phyloP scores from a whole-genome alignment of 306 rosid genomes.

The Ormosia semicastrata region DNA sequence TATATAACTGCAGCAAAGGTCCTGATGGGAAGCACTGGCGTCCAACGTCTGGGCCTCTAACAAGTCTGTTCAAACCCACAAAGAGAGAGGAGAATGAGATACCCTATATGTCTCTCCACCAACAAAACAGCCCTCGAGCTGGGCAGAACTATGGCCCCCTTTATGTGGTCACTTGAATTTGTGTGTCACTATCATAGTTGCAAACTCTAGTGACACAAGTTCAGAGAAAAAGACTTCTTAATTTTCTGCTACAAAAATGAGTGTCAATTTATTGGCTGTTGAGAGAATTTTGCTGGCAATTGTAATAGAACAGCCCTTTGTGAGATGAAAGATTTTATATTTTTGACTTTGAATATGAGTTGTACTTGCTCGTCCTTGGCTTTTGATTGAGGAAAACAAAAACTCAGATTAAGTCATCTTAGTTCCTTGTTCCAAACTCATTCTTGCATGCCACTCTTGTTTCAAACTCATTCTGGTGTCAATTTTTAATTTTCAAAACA shows the following conservation, averaged over 20 bases:
- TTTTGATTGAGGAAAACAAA: constrained; percentile 12
- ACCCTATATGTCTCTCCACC: constrained; percentile 53
- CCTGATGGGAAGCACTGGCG: constrained; percentile 31
- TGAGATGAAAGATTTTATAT: not conserved
- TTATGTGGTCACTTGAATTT: constrained; percentile 57
- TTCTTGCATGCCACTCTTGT: not conserved
- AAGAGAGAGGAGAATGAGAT: constrained; percentile 43
- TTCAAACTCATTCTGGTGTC: not conserved
- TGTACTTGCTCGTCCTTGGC: not conserved
- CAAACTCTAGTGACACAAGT: constrained; percentile 8
- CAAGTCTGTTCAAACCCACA: constrained; percentile 48
- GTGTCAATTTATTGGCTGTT: constrained; percentile 6
- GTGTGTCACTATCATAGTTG: not conserved
- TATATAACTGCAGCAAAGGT: constrained; percentile 23
- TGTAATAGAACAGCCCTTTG: not conserved
- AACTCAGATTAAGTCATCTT: not conserved
- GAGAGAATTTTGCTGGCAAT: not conserved
- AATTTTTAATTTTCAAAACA: not conserved
- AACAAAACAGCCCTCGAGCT: constrained; percentile 36
- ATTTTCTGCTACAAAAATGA: not conserved
- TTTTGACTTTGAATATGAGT: not conserved
- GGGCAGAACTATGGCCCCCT: constrained; percentile 61
- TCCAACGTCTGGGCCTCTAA: constrained; percentile 62
- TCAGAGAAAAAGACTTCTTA: not conserved
- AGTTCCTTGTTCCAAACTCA: not conserved